These are phyloP conservation scores for Chiua sp. DNA, from an alignment of 1,284 basidiomycete genomes.

Conservation along the genomic window DNA sequence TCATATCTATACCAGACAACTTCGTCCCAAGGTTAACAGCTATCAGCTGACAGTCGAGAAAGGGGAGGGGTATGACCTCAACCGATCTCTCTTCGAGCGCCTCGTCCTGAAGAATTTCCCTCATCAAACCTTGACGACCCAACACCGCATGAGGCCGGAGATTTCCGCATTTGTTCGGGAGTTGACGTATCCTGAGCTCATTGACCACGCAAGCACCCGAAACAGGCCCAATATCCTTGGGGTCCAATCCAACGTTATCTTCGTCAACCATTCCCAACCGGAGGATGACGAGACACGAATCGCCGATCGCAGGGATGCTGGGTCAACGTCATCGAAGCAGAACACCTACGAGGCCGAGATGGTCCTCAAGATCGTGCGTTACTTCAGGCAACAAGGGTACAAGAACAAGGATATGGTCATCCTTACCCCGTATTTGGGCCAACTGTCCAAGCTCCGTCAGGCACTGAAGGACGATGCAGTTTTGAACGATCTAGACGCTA, in stretches of 20 bases:
- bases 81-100: constrained; percentile 68
- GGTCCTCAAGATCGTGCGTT: constrained; percentile 67
- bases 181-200: constrained; percentile 67
- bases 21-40: constrained; percentile 71
- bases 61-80: constrained; percentile 66
- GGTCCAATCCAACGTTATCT: constrained; percentile 60
- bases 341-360: constrained; percentile 64
- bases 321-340: constrained; percentile 59
- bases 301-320: constrained; percentile 49
- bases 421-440: constrained; percentile 71
- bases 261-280: constrained; percentile 59
- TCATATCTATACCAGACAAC: constrained; percentile 49
- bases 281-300: constrained; percentile 54
- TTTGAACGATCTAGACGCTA: constrained; percentile 64
- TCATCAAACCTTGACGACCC: constrained; percentile 57
- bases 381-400: constrained; percentile 72
- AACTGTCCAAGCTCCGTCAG: constrained; percentile 55
- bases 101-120: constrained; percentile 66
- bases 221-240: constrained; percentile 58
- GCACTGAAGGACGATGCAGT: constrained; percentile 58
- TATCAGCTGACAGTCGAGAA: constrained; percentile 68
- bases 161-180: constrained; percentile 62
- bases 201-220: constrained; percentile 54
- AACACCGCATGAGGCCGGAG: constrained; percentile 75
- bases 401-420: constrained; percentile 60